These are phyloP conservation scores for Voacanga thouarsii DNA, from an alignment of 257 asterid genomes.

Conservation along the genomic window DNA sequence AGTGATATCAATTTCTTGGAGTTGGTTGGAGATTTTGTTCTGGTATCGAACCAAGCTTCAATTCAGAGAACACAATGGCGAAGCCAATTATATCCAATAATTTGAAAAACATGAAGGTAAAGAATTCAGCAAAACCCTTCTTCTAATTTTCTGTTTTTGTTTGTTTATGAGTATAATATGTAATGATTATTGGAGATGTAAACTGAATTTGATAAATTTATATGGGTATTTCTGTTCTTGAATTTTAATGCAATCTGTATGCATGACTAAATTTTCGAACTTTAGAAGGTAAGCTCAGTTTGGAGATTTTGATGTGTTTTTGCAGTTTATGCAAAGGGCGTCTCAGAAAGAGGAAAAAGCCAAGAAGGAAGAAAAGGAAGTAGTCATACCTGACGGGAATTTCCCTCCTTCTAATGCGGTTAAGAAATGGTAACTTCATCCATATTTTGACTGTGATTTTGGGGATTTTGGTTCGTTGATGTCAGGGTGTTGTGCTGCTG, in stretches of 20 bases:
- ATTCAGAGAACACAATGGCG: slow-evolving; percentile 51
- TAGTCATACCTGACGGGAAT: slow-evolving; percentile 44
- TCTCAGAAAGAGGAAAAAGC: slow-evolving; percentile 59
- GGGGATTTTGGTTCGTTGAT: neutral
- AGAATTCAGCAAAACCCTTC: neutral
- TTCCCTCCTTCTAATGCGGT: slow-evolving; percentile 42
- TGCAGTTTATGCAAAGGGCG: slow-evolving; percentile 95
- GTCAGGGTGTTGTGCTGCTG: neutral
- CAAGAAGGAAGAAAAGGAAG: slow-evolving; percentile 40
- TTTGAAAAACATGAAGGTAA: slow-evolving; percentile 83
- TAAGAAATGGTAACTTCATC: slow-evolving; percentile 61
- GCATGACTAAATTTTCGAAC: slow-evolving; percentile 5
- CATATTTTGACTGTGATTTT: neutral
- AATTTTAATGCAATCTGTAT: neutral
- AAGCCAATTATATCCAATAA: slow-evolving; percentile 83
- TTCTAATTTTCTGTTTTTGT: neutral
- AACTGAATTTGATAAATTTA: slow-evolving; percentile 13
- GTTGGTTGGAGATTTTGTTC: neutral
- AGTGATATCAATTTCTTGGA: too few relatives aligned
- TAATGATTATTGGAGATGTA: neutral
- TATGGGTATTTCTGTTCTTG: slow-evolving; percentile 1
- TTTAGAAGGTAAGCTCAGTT: neutral
- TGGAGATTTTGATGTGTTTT: slow-evolving; percentile 1
- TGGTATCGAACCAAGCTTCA: slow-evolving; percentile 2
- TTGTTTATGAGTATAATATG: neutral